Conservation (phyloP, 2,329 filamentous ascomycete species). For the Apiospora marii region DNA sequence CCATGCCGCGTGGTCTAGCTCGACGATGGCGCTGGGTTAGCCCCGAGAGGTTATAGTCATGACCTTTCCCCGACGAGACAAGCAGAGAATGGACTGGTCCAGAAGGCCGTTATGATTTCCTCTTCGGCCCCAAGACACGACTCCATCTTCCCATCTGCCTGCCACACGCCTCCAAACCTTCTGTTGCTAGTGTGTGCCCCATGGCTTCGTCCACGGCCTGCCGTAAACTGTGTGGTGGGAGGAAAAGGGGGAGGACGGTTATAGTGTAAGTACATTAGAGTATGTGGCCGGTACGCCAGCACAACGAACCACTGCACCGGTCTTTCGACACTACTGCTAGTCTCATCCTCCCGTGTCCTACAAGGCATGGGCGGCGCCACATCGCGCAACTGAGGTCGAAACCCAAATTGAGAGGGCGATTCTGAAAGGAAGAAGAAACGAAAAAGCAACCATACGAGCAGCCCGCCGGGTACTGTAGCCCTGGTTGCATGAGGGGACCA, state of each 20-base stretch:
- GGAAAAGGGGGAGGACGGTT: constrained; percentile 10
- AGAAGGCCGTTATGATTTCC: constrained; percentile 23
- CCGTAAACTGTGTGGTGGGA: constrained; percentile 2
- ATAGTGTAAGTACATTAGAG: constrained; percentile 14
- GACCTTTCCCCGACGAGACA: constrained; percentile 8
- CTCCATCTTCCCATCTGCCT: constrained; percentile 14
- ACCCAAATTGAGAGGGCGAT: constrained; percentile 2
- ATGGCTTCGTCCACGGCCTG: constrained; percentile 7
- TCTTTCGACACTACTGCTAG: constrained; percentile 18
- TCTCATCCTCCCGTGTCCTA: constrained; percentile 18
- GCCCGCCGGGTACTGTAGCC: constrained; percentile 9
- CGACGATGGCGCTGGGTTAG: constrained; percentile 7
- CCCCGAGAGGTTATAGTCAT: constrained; percentile 16
- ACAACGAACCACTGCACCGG: constrained; percentile 12
- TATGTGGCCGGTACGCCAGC: constrained; percentile 18
- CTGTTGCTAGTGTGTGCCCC: constrained; percentile 2
- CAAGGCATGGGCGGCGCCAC: constrained; percentile 16
- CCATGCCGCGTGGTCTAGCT: constrained; percentile 23
- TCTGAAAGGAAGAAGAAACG: constrained; percentile 5
- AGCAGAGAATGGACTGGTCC: constrained; percentile 5
- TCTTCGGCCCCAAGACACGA: constrained; percentile 16
- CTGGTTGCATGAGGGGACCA: background rate
- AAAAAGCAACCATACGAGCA: constrained; percentile 18
- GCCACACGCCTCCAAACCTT: constrained; percentile 22
- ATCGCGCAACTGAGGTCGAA: constrained; percentile 12